Percentiles rank a stretch among this genome's conserved stretches.
Conservation (phyloP, 345 rosid genomes). For the Sonneratia caseolaris region DNA sequence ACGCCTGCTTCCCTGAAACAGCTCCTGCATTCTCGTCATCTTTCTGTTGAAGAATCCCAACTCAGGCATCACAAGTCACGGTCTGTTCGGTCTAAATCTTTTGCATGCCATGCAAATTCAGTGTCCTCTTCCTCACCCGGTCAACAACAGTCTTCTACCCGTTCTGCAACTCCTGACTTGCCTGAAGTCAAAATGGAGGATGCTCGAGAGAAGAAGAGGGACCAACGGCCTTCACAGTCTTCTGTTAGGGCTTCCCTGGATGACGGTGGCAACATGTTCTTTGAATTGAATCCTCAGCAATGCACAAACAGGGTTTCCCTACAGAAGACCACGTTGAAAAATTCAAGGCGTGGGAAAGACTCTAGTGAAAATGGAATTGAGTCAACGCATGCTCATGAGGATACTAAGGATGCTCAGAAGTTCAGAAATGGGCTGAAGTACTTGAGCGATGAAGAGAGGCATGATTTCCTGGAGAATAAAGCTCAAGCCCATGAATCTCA, state of each 20-base stretch:
- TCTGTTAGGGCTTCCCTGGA: constrained; percentile 14
- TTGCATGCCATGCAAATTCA: constrained; percentile 36
- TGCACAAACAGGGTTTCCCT: background rate
- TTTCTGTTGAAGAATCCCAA: constrained; percentile 52
- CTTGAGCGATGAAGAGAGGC: constrained; percentile 1
- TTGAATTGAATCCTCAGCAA: background rate
- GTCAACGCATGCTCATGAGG: background rate
- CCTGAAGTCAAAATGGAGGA: constrained; percentile 26
- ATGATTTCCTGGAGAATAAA: constrained; percentile 1
- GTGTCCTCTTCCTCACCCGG: constrained; percentile 26
- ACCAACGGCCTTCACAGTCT: constrained; percentile 20
- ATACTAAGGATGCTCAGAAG: constrained; percentile 1
- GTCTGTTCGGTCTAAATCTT: constrained; percentile 39
- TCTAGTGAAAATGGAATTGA: background rate
- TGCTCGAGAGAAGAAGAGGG: constrained; percentile 25
- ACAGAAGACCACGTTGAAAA: background rate
- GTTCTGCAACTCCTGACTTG: constrained; percentile 27
- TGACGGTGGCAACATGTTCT: background rate
- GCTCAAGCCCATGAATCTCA: background rate
- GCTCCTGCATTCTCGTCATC: constrained; percentile 41
- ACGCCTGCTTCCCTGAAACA: constrained; percentile 5
- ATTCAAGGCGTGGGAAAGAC: background rate
- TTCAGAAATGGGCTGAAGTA: constrained; percentile 1
- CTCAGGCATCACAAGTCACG: constrained; percentile 28
- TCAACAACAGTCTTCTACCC: constrained; percentile 32